Evolutionary conservation across 2,329 filamentous ascomycete species (phyloP).

Genomic region (Orbilia blumenaviensis): DNA sequence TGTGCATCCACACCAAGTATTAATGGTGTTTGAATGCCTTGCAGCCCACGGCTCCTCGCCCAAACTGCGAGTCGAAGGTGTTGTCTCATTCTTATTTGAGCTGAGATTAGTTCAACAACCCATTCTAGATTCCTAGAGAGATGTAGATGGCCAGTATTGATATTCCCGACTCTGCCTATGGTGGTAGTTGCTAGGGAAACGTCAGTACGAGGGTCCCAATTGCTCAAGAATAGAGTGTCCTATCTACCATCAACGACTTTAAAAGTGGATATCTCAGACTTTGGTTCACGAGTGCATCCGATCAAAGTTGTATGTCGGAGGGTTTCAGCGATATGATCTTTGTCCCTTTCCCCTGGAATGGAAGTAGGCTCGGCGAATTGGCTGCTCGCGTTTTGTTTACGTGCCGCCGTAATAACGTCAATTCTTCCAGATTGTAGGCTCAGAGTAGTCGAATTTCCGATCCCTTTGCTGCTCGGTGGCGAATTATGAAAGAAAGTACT

Average conservation of each 20-base stretch:
- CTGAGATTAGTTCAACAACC: background rate
- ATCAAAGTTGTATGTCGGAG: background rate
- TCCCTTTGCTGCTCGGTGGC: background rate
- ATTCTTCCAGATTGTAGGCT: background rate
- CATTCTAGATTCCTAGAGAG: background rate
- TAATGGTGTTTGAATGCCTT: background rate
- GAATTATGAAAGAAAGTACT: background rate
- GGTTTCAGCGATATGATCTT: background rate
- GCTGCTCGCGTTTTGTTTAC: too few species aligned
- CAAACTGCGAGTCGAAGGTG: background rate
- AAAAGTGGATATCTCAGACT: background rate
- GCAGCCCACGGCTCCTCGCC: background rate
- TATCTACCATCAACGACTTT: slow-evolving; percentile 1
- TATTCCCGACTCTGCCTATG: background rate
- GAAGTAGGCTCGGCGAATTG: background rate
- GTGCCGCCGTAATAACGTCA: background rate
- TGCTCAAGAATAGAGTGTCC: too few species aligned
- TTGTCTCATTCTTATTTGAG: background rate
- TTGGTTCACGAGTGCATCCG: background rate
- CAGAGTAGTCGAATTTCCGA: background rate
- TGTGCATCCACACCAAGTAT: background rate
- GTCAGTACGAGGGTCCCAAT: too few species aligned
- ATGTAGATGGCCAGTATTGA: too few species aligned
- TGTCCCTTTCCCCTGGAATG: background rate
- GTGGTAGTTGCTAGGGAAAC: background rate